Percentiles rank a stretch among this genome's conserved stretches.
phyloP scores from a whole-genome alignment of 2,329 filamentous ascomycete species.

The Sporothrix dimorphospora region DNA sequence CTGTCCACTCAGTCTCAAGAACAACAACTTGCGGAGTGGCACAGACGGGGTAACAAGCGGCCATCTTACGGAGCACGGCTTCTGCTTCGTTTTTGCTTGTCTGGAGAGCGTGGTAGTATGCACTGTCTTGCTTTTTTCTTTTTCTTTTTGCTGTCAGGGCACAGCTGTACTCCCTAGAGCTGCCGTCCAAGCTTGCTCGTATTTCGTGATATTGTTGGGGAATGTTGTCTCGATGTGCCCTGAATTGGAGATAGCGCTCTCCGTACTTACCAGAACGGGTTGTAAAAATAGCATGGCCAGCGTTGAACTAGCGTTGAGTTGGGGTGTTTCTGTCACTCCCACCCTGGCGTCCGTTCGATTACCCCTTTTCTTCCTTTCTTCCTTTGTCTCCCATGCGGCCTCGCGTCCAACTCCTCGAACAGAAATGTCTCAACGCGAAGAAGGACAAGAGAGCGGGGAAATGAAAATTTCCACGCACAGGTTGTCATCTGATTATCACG shows the following conservation, averaged over 20 bases:
- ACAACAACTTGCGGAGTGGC: not conserved
- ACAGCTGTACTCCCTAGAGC: not conserved
- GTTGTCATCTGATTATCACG: constrained; percentile 2
- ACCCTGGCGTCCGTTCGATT: not conserved
- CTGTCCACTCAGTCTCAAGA: not conserved
- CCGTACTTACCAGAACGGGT: constrained; percentile 17
- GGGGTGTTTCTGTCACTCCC: not conserved
- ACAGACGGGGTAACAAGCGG: not conserved
- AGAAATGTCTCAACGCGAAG: not conserved
- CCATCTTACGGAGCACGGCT: not conserved
- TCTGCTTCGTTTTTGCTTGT: not conserved
- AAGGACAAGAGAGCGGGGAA: not conserved
- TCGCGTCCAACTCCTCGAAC: constrained; percentile 19
- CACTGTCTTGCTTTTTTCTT: not conserved
- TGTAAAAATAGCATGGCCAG: constrained; percentile 16
- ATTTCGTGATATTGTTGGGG: constrained; percentile 4
- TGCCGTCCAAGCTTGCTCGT: not conserved
- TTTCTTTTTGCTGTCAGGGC: not conserved
- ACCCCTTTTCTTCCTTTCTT: not conserved
- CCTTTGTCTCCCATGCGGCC: not conserved
- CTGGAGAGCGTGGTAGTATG: not conserved
- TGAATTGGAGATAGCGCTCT: not conserved
- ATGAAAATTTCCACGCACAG: not conserved
- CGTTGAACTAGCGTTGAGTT: not conserved
- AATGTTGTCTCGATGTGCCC: not conserved